Conservation (phyloP, 148 eudicot genomes). For the Rhododendron mucronatum region DNA sequence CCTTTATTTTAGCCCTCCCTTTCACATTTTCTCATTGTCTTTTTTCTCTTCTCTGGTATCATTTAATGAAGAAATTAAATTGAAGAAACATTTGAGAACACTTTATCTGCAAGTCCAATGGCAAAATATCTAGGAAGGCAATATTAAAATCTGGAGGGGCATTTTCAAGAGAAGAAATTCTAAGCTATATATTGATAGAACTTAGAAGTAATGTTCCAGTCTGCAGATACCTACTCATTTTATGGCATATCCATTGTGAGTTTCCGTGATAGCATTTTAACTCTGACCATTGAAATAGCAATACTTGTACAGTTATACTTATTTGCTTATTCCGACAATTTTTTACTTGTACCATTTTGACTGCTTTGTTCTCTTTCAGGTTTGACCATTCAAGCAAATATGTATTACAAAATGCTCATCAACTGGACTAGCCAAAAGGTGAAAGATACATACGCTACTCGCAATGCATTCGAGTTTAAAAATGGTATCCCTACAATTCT, state of each 20-base stretch:
- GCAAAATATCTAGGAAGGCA: neutral
- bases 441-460: slow-evolving; percentile 65
- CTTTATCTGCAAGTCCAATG: neutral
- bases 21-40: neutral
- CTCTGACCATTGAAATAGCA: neutral
- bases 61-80: neutral
- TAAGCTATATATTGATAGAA: neutral
- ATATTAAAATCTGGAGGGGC: neutral
- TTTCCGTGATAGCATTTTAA: neutral
- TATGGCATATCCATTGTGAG: neutral
- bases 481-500: slow-evolving; percentile 48
- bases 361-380: slow-evolving; percentile 39
- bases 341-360: neutral
- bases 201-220: neutral
- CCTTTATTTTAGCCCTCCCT: neutral
- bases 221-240: neutral
- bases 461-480: slow-evolving; percentile 84
- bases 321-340: neutral
- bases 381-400: slow-evolving; percentile 89
- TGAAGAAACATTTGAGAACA: neutral
- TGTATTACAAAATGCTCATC: slow-evolving; percentile 88
- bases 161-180: neutral
- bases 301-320: neutral
- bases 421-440: slow-evolving; percentile 97
- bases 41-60: neutral